Evolutionary conservation across 2,329 filamentous ascomycete genomes (phyloP).

Genomic region (Pseudogymnoascus sp.): DNA sequence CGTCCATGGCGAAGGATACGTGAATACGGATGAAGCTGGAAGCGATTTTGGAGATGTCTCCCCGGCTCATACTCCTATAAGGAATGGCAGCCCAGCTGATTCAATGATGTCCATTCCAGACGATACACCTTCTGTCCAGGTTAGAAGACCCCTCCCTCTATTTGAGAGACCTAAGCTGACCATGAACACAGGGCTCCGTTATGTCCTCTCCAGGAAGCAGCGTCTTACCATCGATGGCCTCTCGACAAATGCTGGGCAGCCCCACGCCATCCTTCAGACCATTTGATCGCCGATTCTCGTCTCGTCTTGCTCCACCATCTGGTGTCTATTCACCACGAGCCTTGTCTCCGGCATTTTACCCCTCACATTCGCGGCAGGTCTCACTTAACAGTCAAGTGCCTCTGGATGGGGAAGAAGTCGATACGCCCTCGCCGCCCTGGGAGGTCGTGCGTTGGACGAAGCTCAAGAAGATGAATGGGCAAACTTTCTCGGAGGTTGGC

Average conservation of each 20-base stretch:
- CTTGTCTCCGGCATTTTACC: constrained; percentile 62
- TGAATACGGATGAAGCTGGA: constrained; percentile 31
- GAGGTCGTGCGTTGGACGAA: constrained; percentile 96
- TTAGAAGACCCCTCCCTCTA: constrained; percentile 34
- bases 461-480: constrained; percentile 77
- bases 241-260: constrained; percentile 57
- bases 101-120: constrained; percentile 70
- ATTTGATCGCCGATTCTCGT: constrained; percentile 91
- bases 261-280: constrained; percentile 80
- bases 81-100: constrained; percentile 59
- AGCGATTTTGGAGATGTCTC: constrained; percentile 46
- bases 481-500: constrained; percentile 87
- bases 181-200: constrained; percentile 45
- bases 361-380: constrained; percentile 70
- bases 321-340: constrained; percentile 57
- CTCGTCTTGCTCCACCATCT: constrained; percentile 61
- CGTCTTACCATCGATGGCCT: constrained; percentile 60
- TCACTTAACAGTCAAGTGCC: constrained; percentile 68
- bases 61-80: constrained; percentile 45
- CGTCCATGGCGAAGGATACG: constrained; percentile 30
- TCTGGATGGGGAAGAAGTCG: constrained; percentile 54
- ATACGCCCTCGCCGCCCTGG: constrained; percentile 77
- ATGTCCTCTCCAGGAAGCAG: constrained; percentile 67
- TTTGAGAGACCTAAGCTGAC: constrained; percentile 24
- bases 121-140: constrained; percentile 76